These are phyloP conservation scores for Ophiocordyceps unilateralis DNA, from an alignment of 2,329 filamentous ascomycete genomes.

Conservation along the genomic window DNA sequence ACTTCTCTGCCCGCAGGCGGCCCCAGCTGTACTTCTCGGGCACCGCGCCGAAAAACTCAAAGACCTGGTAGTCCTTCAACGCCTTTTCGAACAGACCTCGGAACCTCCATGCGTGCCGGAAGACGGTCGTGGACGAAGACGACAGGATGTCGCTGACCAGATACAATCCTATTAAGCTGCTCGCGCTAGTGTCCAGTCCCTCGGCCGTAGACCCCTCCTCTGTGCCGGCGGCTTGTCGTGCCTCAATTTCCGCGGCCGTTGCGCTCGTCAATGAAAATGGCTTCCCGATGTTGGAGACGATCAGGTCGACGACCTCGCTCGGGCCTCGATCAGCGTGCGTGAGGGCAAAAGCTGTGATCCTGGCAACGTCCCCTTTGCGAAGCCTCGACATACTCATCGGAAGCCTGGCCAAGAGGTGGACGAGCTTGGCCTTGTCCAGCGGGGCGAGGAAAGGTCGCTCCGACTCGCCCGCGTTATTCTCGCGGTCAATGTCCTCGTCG, in stretches of 20 bases:
- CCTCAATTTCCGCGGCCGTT: conserved; percentile 36
- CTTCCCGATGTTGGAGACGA: conserved; percentile 63
- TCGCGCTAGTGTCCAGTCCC: conserved; percentile 45
- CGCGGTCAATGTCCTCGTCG: conserved; percentile 55
- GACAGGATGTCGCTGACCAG: conserved; percentile 63
- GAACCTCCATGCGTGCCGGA: conserved; percentile 77
- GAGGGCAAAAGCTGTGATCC: conserved; percentile 77
- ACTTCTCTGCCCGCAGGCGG: conserved; percentile 65
- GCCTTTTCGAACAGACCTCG: conserved; percentile 62
- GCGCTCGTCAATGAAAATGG: conserved; percentile 60
- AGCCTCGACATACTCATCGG: conserved; percentile 60
- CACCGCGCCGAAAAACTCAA: conserved; percentile 58
- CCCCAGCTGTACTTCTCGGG: conserved; percentile 64
- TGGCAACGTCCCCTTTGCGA: conserved; percentile 69
- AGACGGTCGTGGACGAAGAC: conserved; percentile 56
- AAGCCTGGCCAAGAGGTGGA: conserved; percentile 67
- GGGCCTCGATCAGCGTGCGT: conserved; percentile 70
- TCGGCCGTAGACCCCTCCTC: conserved; percentile 23
- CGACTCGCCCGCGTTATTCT: conserved; percentile 25
- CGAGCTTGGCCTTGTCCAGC: conserved; percentile 66
- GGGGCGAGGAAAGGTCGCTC: conserved; percentile 60
- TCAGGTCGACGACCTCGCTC: conserved; percentile 80
- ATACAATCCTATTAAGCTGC: conserved; percentile 69
- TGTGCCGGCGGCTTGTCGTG: conserved; percentile 8
- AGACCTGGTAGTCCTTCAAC: conserved; percentile 49